Evolutionary conservation across 345 rosid genomes (phyloP), one percentile per base, ranked within the genome.

Genomic region (Schrenkiella parvula): DNA sequence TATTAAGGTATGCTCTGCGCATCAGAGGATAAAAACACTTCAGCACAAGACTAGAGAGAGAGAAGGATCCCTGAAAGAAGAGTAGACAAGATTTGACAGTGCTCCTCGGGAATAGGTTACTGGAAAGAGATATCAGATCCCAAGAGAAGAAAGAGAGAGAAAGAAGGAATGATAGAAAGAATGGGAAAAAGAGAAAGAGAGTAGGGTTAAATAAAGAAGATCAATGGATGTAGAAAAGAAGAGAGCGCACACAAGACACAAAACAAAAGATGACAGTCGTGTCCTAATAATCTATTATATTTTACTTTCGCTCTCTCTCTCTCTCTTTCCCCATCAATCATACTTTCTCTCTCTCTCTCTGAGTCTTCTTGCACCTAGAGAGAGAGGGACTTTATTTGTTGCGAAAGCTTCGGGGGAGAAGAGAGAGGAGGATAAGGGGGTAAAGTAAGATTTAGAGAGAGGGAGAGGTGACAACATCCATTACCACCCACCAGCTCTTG

Each of bases 401-500:
- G 90, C 73, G 80, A 86, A 87, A 91, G 97, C 86, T 87, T 85
- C 60, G 79, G 68, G 78, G 46, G 57, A 70, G 81, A 74, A 72
- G 83, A 62, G 75, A 75, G 77, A 52, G 80, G 76, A 72, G 76
- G 73, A 76, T 60, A 79, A 59, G 38, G 77, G 70, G 75, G 68
- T 64, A 66, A 60, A 76, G 78, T 68, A 74, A 75, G 69, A 68
- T 63, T 73, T 29, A 7, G 71, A 76, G 64, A 75, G 66, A 75
- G 61, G 58, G 59, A 65, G 78, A 57, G 61, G 57, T 68, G 79
- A 42, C 74, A 75, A 61, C 79, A 78, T 81, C 81, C 66, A 55
- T 32, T 71, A 81, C 78, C 75, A 70, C 80, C 84, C 86, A 89
- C 91, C 96, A 81, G 89, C 85, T 72, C 88, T 80, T 87, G 97